Evolutionary conservation across 1,284 basidiomycete species (phyloP), one percentile per base, ranked within the genome.

Genomic region (Lentinula novae-zelandiae): DNA sequence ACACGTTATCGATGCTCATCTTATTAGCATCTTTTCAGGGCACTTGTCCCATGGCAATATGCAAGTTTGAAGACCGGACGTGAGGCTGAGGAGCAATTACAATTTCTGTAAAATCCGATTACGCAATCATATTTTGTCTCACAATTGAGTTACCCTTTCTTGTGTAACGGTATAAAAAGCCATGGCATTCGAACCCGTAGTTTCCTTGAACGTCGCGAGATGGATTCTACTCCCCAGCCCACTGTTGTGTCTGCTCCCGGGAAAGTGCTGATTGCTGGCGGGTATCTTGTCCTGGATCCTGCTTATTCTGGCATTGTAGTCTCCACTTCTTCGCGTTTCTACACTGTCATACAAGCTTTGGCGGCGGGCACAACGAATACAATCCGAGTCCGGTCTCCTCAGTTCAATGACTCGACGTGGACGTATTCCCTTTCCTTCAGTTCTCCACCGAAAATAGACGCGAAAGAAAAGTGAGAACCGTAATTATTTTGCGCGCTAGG

Each of bases 201-300:
- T 56, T 27, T 9, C 39, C 54, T 56, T 44, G 54, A 54, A 54
- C 38, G 10, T 22, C 5, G 54, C 22, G 12, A 20, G 17, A 46
- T 46, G 44, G 44, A 46, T 22, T 48, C 62, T 83, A 83, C 80
- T 66, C 76, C 62, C 70, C 71, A 65, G 65, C 77, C 49, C 33
- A 90, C 84, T 38, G 81, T 91, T 62, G 85, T 97, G 58, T 98
- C 95, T 31, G 86, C 96, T 1, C 93, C 96, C 3, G 97, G 96
- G 66, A 99, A 99, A 75, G 96, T 98, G 59, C 85, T 99, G 63
- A 74, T 98, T 61, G 93, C 96, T 2, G 95, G 95, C 1, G 95
- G 95, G 2, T 98, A 97, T 77, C 90, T 98, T 60, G 93, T 98
- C 31, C 87, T 97, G 62, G 94, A 97, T 74, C 86, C 84, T 36